Evolutionary conservation across 176 grass and related monocot genomes (phyloP).

Genomic region (Pharus latifolius): DNA sequence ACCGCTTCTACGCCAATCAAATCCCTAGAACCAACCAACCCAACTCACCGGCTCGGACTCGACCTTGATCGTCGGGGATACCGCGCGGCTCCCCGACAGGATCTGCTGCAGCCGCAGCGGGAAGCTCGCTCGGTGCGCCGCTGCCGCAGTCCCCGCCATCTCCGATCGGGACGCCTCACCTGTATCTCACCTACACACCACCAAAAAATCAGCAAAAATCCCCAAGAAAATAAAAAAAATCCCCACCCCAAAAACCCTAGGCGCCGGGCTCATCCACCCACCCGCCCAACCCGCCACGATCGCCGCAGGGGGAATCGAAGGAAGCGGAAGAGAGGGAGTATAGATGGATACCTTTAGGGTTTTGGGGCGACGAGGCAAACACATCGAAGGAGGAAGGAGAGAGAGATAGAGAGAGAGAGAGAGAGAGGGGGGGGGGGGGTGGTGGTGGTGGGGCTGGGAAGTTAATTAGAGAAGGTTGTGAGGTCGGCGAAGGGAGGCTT

Average conservation of each 20-base stretch:
- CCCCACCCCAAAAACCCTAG: conserved; percentile 32
- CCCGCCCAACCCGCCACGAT: no score
- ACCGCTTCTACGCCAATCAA: neutral
- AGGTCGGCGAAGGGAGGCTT: neutral
- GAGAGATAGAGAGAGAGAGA: neutral
- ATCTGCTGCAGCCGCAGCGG: conserved; percentile 93
- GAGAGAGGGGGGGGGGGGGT: conserved; percentile 1
- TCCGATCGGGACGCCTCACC: conserved; percentile 26
- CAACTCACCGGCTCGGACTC: conserved; percentile 80
- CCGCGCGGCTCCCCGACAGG: conserved; percentile 58
- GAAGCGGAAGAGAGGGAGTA: neutral
- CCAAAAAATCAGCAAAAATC: conserved; percentile 7
- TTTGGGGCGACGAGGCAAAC: conserved; percentile 20
- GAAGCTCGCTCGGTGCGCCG: conserved; percentile 73
- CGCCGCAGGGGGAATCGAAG: neutral
- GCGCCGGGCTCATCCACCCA: neutral
- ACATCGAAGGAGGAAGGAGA: conserved; percentile 32
- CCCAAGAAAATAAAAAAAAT: neutral
- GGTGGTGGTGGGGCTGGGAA: conserved; percentile 13
- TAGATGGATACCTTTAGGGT: conserved; percentile 31
- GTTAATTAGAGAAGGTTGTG: neutral
- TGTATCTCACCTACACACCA: conserved; percentile 27
- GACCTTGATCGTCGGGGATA: conserved; percentile 72
- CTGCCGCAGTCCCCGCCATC: conserved; percentile 53
- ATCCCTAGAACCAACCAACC: conserved; percentile 15